Evolutionary conservation across 129 eudicot genomes (phyloP).

Genomic region (Gnaphalium uliginosum): DNA sequence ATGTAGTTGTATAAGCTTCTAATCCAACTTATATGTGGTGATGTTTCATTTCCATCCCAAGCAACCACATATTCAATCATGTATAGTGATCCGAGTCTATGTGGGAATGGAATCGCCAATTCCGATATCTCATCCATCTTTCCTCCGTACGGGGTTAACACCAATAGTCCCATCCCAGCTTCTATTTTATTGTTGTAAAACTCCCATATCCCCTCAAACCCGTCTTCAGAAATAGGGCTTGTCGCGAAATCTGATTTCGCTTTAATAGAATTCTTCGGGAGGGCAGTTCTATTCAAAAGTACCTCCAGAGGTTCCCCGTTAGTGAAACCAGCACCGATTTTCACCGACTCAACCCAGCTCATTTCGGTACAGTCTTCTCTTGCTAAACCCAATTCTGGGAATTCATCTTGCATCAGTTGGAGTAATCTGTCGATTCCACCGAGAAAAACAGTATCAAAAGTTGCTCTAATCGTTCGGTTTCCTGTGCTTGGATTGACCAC

Average conservation of each 20-base stretch:
- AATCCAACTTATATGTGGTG: constrained; percentile 46
- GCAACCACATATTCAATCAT: constrained; percentile 39
- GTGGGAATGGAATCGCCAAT: constrained; percentile 47
- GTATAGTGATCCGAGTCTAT: constrained; percentile 48
- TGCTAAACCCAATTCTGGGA: constrained; percentile 47
- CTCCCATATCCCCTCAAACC: constrained; percentile 44
- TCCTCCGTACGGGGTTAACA: constrained; percentile 48
- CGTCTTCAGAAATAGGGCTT: constrained; percentile 44
- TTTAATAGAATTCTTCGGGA: constrained; percentile 34
- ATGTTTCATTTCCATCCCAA: constrained; percentile 45
- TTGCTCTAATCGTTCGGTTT: constrained; percentile 39
- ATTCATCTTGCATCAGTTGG: constrained; percentile 32
- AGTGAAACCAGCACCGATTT: constrained; percentile 24
- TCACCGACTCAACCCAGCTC: constrained; percentile 61
- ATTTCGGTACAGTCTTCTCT: constrained; percentile 47
- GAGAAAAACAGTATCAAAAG: constrained; percentile 46
- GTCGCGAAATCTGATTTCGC: constrained; percentile 57
- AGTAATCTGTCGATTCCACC: constrained; percentile 44
- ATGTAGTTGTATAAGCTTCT: constrained; percentile 42
- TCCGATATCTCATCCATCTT: constrained; percentile 44
- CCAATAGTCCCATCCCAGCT: constrained; percentile 27
- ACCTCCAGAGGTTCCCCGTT: constrained; percentile 31
- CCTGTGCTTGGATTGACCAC: constrained; percentile 33
- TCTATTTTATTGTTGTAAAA: constrained; percentile 34
- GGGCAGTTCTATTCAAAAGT: constrained; percentile 35